A percentile compares a stretch with the other conserved stretches of the same genome.
phyloP scores from a whole-genome alignment of 495 filamentous ascomycete genomes.

The Penicillium goetzii region DNA sequence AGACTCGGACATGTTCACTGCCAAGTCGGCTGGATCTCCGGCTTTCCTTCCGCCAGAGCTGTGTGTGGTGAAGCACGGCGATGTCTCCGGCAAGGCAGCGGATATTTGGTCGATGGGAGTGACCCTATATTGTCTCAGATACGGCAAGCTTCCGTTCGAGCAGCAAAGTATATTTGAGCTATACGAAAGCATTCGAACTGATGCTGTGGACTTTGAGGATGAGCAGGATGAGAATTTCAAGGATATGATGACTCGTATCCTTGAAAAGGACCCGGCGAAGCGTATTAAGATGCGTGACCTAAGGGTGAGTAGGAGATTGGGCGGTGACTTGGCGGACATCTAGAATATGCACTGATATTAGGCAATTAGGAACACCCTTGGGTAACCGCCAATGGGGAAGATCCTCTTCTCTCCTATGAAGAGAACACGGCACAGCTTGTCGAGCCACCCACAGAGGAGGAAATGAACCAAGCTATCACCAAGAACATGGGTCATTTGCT shows the following conservation, averaged over 20 bases:
- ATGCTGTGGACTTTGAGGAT: conserved; percentile 52
- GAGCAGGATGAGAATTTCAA: conserved; percentile 61
- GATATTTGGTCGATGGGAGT: conserved; percentile 99
- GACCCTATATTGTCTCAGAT: conserved; percentile 89
- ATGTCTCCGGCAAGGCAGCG: conserved; percentile 84
- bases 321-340: neutral
- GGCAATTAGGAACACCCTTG: conserved; percentile 78
- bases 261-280: conserved; percentile 77
- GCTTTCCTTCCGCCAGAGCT: conserved; percentile 94
- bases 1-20: conserved; percentile 83
- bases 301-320: conserved; percentile 60
- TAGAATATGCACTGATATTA: conserved; percentile 13
- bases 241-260: conserved; percentile 66
- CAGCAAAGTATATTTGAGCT: conserved; percentile 77
- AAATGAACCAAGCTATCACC: conserved; percentile 90
- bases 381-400: conserved; percentile 83
- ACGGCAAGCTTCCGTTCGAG: conserved; percentile 85
- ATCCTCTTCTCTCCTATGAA: conserved; percentile 76
- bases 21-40: conserved; percentile 92
- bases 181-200: conserved; percentile 82
- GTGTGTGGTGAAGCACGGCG: conserved; percentile 85
- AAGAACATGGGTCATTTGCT: conserved; percentile 81
- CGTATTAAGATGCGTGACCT: conserved; percentile 81
- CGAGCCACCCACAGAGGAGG: conserved; percentile 80
- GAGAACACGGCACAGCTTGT: conserved; percentile 87